phyloP scores from a whole-genome alignment of 495 filamentous ascomycete genomes.

The Venustampulla echinocandica region DNA sequence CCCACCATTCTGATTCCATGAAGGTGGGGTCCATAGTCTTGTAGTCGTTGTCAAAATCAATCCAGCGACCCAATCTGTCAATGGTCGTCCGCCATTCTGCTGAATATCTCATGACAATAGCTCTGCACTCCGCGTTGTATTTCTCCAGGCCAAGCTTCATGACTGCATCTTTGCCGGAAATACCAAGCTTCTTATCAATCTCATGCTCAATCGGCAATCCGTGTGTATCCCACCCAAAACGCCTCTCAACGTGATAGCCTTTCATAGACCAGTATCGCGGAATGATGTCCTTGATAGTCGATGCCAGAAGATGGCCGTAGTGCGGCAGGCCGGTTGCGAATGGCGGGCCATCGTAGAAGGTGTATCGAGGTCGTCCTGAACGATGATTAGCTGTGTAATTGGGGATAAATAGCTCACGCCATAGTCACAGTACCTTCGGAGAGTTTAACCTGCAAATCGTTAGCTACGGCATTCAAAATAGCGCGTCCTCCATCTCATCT shows the following conservation, averaged over 20 bases:
- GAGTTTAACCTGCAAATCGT: conserved; percentile 27
- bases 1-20: conserved; percentile 97
- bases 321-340: conserved; percentile 67
- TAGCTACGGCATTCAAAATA: conserved; percentile 14
- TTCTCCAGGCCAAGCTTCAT: conserved; percentile 76
- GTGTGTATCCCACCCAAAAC: conserved; percentile 82
- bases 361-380: conserved; percentile 54
- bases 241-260: conserved; percentile 72
- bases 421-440: conserved; percentile 41
- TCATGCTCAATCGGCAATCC: conserved; percentile 95
- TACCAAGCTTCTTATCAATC: conserved; percentile 94
- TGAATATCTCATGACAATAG: conserved; percentile 91
- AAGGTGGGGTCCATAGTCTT: conserved; percentile 95
- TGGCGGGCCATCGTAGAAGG: conserved; percentile 65
- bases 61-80: conserved; percentile 88
- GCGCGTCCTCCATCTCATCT: too few species aligned
- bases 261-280: conserved; percentile 98
- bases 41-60: conserved; percentile 98
- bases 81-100: conserved; percentile 86
- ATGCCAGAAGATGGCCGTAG: conserved; percentile 92
- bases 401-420: neutral
- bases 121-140: conserved; percentile 88
- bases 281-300: conserved; percentile 96
- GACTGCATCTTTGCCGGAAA: conserved; percentile 83
- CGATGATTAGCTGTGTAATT: neutral